Evolutionary conservation across 371 early-diverging fungal species (phyloP).

Genomic region (Mortierella sp.): DNA sequence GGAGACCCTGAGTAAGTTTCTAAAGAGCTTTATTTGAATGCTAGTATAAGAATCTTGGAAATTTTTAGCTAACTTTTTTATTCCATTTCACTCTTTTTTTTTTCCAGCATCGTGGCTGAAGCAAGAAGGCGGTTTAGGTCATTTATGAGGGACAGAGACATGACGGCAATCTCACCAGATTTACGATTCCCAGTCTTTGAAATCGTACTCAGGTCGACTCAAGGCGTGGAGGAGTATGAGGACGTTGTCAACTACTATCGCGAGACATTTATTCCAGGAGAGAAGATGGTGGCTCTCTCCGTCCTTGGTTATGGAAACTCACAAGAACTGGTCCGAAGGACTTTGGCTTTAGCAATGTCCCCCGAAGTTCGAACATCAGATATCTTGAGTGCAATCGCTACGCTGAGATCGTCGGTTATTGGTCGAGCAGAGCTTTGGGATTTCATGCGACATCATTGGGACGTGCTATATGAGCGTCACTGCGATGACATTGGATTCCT

Average conservation of each 20-base stretch:
- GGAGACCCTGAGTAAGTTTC: conserved; percentile 54
- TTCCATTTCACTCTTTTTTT: not conserved
- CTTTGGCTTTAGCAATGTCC: conserved; percentile 77
- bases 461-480: conserved; percentile 68
- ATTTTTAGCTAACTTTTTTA: not conserved
- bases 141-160: conserved; percentile 65
- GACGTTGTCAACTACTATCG: conserved; percentile 79
- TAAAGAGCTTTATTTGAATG: not conserved
- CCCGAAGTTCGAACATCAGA: conserved; percentile 88
- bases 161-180: conserved; percentile 83
- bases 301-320: conserved; percentile 80
- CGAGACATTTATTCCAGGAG: conserved; percentile 77
- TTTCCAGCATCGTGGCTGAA: conserved; percentile 61
- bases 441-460: conserved; percentile 56
- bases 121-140: conserved; percentile 70
- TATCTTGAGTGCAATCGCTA: conserved; percentile 58
- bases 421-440: conserved; percentile 51
- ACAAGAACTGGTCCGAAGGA: conserved; percentile 66
- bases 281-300: conserved; percentile 83
- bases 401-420: conserved; percentile 37
- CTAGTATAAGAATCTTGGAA: too few species aligned
- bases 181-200: conserved; percentile 85
- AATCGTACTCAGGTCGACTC: conserved; percentile 77
- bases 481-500: conserved; percentile 79
- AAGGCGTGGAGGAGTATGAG: conserved; percentile 80